phyloP scores from a whole-genome alignment of 2,329 filamentous ascomycete genomes.

The Eutypa lata region DNA sequence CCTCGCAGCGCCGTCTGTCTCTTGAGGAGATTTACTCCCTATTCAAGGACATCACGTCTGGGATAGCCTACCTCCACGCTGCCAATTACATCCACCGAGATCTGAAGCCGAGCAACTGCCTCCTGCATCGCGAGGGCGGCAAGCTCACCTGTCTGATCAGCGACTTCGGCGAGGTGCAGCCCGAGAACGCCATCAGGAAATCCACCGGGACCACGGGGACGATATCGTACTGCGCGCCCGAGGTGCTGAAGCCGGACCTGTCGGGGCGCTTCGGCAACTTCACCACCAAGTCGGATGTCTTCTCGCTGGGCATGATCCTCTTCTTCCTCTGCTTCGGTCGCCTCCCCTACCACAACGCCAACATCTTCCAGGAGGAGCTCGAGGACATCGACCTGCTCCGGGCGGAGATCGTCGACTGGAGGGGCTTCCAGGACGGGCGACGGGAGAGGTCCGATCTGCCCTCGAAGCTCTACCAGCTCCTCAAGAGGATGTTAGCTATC shows the following conservation, averaged over 20 bases:
- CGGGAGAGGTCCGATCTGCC: constrained; percentile 78
- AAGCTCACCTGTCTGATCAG: constrained; percentile 83
- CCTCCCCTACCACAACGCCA: constrained; percentile 80
- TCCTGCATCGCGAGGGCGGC: constrained; percentile 73
- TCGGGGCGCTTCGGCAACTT: constrained; percentile 84
- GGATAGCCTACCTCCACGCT: constrained; percentile 81
- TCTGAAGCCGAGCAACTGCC: constrained; percentile 92
- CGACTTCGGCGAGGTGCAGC: constrained; percentile 96
- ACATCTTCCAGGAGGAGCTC: constrained; percentile 82
- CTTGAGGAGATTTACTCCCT: constrained; percentile 97
- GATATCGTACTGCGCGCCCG: constrained; percentile 95
- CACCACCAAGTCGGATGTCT: constrained; percentile 96
- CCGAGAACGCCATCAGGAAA: constrained; percentile 74
- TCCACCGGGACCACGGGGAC: constrained; percentile 94
- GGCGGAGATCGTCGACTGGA: constrained; percentile 82
- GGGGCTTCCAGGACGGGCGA: constrained; percentile 77
- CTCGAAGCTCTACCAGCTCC: constrained; percentile 76
- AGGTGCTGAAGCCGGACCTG: constrained; percentile 72
- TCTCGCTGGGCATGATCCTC: constrained; percentile 95
- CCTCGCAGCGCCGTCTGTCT: constrained; percentile 44
- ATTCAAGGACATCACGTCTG: constrained; percentile 92
- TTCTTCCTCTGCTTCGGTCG: constrained; percentile 96
- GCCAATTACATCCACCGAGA: constrained; percentile 96
- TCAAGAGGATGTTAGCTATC: constrained; percentile 77
- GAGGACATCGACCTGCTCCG: constrained; percentile 86